Conservation (phyloP, 129 eudicot species). For the Centaurea solstitialis region DNA sequence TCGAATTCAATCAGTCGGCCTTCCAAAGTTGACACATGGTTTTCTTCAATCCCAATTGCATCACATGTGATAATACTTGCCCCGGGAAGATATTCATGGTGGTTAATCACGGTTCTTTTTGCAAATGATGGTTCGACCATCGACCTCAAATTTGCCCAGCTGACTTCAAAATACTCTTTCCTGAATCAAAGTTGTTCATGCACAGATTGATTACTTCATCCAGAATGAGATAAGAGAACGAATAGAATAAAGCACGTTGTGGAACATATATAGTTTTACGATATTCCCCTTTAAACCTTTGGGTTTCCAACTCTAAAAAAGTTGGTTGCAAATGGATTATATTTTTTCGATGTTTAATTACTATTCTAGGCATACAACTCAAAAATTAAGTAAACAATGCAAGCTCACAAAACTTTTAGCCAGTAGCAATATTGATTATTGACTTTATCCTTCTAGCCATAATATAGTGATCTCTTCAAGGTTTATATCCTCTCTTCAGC, state of each 20-base stretch:
- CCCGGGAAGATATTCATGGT: slow-evolving; percentile 60
- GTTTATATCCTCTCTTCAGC: too few species aligned
- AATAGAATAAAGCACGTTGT: not conserved
- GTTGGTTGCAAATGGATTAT: not conserved
- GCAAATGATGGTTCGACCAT: slow-evolving; percentile 80
- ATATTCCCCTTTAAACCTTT: not conserved
- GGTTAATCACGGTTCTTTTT: slow-evolving; percentile 54
- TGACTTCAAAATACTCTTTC: slow-evolving; percentile 71
- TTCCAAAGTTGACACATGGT: slow-evolving; percentile 50
- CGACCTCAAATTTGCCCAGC: slow-evolving; percentile 72
- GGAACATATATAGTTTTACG: not conserved
- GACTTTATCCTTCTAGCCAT: too few species aligned
- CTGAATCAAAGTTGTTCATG: slow-evolving; percentile 35
- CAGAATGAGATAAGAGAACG: not conserved
- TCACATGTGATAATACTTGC: slow-evolving; percentile 57
- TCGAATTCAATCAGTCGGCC: slow-evolving; percentile 58
- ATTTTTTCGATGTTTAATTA: too few species aligned
- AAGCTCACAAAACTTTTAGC: too few species aligned
- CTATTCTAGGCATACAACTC: too few species aligned
- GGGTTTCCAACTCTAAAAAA: not conserved
- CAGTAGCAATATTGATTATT: too few species aligned
- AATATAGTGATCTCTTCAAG: too few species aligned
- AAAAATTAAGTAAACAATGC: too few species aligned
- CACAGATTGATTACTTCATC: not conserved
- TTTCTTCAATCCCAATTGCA: slow-evolving; percentile 50